Evolutionary conservation across 2,329 filamentous ascomycete genomes (phyloP).

Genomic region (Sclerotinia nivalis): DNA sequence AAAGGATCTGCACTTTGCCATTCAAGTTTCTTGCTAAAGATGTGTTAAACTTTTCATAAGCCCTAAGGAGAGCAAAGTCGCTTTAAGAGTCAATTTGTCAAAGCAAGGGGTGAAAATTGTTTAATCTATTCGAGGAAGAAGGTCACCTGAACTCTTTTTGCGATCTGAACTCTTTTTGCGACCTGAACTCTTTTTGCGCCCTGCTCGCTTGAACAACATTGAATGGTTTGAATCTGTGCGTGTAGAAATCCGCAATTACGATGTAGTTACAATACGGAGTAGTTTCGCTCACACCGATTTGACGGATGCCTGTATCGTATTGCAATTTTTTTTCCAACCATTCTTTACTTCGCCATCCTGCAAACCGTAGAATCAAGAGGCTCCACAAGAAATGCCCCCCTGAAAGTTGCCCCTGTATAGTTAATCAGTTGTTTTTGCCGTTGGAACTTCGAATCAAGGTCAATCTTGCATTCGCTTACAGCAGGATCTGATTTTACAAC

Average conservation of each 20-base stretch:
- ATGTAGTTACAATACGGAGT: neutral
- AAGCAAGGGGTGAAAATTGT: slow-evolving; percentile 13
- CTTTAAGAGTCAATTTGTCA: neutral
- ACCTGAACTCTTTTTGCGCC: neutral
- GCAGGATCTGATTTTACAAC: slow-evolving; percentile 4
- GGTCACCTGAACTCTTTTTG: neutral
- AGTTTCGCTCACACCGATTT: slow-evolving; percentile 7
- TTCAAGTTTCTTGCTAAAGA: neutral
- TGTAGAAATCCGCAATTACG: slow-evolving; percentile 15
- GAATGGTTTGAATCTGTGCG: neutral
- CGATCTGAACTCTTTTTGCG: neutral
- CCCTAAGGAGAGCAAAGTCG: neutral
- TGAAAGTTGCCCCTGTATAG: neutral
- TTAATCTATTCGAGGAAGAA: neutral
- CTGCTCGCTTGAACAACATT: slow-evolving; percentile 7
- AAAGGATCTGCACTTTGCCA: slow-evolving; percentile 1
- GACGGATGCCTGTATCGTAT: slow-evolving; percentile 9
- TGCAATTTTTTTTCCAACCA: neutral
- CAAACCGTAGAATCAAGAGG: neutral
- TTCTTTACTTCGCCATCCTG: neutral
- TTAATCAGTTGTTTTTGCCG: neutral
- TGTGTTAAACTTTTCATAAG: neutral
- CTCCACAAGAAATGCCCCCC: neutral
- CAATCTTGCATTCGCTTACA: neutral
- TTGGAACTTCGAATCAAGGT: neutral